phyloP scores from a whole-genome alignment of 768 basidiomycete species.

The Cystoderma amianthinum region DNA sequence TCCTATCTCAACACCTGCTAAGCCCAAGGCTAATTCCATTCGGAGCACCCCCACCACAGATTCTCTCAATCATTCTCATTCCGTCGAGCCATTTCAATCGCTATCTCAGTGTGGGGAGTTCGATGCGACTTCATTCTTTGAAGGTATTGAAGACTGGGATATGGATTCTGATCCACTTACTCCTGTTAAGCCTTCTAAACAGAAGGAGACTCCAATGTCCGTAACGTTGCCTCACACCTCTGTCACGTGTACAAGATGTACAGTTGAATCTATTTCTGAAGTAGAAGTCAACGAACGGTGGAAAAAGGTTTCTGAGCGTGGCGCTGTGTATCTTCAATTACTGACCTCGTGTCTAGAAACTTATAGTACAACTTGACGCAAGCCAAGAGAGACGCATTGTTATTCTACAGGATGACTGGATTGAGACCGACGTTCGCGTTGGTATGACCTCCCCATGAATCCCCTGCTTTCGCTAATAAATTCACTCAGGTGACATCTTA shows the following conservation, averaged over 20 bases:
- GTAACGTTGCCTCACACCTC: constrained; percentile 12
- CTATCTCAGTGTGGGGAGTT: background rate
- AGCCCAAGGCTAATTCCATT: background rate
- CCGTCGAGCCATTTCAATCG: background rate
- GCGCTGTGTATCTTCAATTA: background rate
- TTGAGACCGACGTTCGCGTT: constrained; percentile 46
- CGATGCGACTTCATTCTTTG: background rate
- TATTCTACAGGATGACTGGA: constrained; percentile 76
- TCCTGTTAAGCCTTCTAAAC: background rate
- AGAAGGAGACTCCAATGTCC: background rate
- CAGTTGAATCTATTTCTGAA: constrained; percentile 40
- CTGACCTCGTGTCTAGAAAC: constrained; percentile 24
- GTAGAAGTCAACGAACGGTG: constrained; percentile 17
- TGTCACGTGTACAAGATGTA: constrained; percentile 46
- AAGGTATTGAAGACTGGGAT: constrained; percentile 1
- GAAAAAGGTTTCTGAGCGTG: constrained; percentile 33
- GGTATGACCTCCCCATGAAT: constrained; percentile 31
- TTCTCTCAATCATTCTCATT: background rate
- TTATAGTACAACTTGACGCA: constrained; percentile 41
- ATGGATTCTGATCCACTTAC: background rate
- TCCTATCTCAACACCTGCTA: background rate
- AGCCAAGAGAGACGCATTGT: constrained; percentile 37
- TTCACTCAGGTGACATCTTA: constrained; percentile 60
- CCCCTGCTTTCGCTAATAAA: constrained; percentile 2
- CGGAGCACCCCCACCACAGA: background rate